Evolutionary conservation across 2,329 filamentous ascomycete genomes (phyloP), one percentile per base, ranked within the genome.

Genomic region (Calonectria crousiana): DNA sequence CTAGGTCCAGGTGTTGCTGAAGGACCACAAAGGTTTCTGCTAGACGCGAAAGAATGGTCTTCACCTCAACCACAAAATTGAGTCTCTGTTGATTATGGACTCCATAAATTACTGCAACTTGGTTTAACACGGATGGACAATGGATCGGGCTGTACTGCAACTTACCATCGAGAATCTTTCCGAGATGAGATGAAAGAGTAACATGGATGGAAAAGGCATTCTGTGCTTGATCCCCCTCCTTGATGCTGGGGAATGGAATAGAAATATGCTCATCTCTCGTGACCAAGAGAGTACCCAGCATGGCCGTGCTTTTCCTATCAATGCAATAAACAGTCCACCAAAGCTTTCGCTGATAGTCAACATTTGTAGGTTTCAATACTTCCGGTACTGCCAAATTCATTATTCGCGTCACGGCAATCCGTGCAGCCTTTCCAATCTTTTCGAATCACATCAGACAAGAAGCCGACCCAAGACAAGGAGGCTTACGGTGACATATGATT

Each of bases 301-400:
- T 74, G 9, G 71, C 68, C 18, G 77, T 75, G 23, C 73, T 77
- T 28, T 78, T 78, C 10, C 77, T 74, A 14, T 78, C 77, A 6
- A 78, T 78, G 13, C 77, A 78, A 47, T 78, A 78, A 4, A 77
- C 72, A 13, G 75, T 75, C 77, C 77, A 78, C 77, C 75, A 78
- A 5, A 78, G 67, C 6, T 70, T 73, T 16, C 77, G 74, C 56
- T 70, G 72, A 47, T 78, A 75, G 68, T 76, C 74, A 3, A 75
- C 65, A 32, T 75, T 75, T 23, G 74, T 36, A 0, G 75, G 75
- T 34, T 66, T 75, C 41, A 76, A 32, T 1, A 67, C 73, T 69
- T 78, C 77, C 0, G 77, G 73, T 28, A 78, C 75, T n/a, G 70
- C 53, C 38, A 75, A 65, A 28, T 78, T 77, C 41, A 78, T 36